phyloP scores from a whole-genome alignment of 2,329 filamentous ascomycete species.

The Botryosphaeria agaves region DNA sequence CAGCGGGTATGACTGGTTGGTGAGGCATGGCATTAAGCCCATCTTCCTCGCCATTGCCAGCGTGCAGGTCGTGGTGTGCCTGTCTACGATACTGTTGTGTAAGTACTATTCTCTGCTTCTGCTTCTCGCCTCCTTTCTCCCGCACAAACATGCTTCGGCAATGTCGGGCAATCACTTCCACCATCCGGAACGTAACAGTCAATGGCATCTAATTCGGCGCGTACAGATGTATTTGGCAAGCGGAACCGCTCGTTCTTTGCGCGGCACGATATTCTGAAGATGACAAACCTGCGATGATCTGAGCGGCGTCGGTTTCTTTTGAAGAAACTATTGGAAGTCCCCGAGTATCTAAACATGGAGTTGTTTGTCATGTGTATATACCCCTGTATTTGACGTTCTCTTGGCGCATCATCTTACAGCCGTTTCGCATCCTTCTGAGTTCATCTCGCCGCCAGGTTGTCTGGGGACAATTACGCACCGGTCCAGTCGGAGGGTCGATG shows the following conservation, averaged over 20 bases:
- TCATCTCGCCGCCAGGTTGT: too few species aligned
- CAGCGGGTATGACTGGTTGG: conserved; percentile 70
- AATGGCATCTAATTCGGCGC: background rate
- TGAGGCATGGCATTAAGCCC: conserved; percentile 39
- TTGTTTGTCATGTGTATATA: too few species aligned
- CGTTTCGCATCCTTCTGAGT: too few species aligned
- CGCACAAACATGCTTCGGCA: background rate
- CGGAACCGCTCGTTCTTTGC: conserved; percentile 57
- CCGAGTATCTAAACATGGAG: too few species aligned
- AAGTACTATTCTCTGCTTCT: conserved; percentile 26
- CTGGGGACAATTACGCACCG: too few species aligned
- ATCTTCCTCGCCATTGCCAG: conserved; percentile 56
- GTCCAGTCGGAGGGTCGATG: too few species aligned
- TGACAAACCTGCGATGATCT: conserved; percentile 23
- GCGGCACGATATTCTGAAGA: conserved; percentile 51
- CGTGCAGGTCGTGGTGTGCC: conserved; percentile 62
- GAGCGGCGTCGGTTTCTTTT: too few species aligned
- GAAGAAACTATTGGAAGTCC: too few species aligned
- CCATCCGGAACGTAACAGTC: conserved; percentile 1
- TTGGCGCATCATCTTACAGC: too few species aligned
- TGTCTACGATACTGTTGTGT: conserved; percentile 63
- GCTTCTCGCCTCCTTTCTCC: background rate
- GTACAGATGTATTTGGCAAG: conserved; percentile 60
- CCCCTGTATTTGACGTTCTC: too few species aligned
- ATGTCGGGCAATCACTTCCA: conserved; percentile 3